Percentiles rank a stretch among this genome's conserved stretches.
Evolutionary conservation across 305 asterid genomes (phyloP).

Genomic region (Caryopteris hybrid): DNA sequence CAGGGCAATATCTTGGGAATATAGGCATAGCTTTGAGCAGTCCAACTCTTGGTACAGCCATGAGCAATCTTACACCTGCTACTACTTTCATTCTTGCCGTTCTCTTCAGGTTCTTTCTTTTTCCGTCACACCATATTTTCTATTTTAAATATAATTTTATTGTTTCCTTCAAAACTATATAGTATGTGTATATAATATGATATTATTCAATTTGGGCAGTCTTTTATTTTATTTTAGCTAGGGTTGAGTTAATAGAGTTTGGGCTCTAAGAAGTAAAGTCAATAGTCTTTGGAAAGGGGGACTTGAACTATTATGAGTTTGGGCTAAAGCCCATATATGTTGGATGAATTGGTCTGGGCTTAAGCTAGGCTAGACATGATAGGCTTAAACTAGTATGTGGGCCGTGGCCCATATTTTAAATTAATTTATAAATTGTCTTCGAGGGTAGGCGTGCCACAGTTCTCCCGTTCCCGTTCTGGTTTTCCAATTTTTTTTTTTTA

Average conservation of each 20-base stretch:
- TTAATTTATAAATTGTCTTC: neutral
- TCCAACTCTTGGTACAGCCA: conserved; percentile 43
- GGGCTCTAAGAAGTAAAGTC: no score
- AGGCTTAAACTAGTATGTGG: no score
- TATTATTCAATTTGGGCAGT: no score
- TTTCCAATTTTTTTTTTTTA: no score
- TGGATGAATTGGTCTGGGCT: neutral
- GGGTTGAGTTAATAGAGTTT: no score
- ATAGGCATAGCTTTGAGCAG: neutral
- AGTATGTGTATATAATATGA: no score
- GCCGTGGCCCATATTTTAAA: neutral
- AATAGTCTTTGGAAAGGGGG: neutral
- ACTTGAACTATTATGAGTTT: neutral
- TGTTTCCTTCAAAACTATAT: no score
- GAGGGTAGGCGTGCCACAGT: no score
- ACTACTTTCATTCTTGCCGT: conserved; percentile 36
- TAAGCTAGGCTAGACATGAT: neutral
- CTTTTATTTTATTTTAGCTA: no score
- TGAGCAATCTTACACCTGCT: conserved; percentile 41
- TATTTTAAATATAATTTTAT: no score
- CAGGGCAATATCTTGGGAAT: neutral
- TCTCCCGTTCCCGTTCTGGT: no score
- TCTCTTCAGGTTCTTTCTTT: conserved; percentile 26
- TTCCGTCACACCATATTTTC: no score
- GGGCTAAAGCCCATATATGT: neutral